Evolutionary conservation across 805 yeast genomes (phyloP).

Genomic region (Ascoidea rubescens): DNA sequence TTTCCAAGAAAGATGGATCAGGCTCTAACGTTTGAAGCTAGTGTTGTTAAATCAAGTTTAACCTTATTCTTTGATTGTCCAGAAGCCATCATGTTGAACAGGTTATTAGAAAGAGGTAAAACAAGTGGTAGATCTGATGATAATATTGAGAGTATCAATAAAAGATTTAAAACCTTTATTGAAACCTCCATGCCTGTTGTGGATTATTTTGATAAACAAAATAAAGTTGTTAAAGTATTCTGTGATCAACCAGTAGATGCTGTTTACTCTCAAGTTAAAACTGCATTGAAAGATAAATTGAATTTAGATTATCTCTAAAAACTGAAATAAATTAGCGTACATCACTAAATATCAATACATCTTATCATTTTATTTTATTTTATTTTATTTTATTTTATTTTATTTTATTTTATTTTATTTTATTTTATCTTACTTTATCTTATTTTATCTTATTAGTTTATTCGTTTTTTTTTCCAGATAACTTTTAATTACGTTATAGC

Average conservation of each 20-base stretch:
- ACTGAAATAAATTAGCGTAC: background rate
- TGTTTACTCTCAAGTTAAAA: slow-evolving; percentile 58
- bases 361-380: too few species aligned
- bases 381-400: too few species aligned
- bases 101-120: slow-evolving; percentile 83
- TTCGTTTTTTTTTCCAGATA: too few species aligned
- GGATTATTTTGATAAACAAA: slow-evolving; percentile 59
- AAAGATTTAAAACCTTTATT: slow-evolving; percentile 74
- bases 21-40: slow-evolving; percentile 81
- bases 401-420: too few species aligned
- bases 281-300: slow-evolving; percentile 38
- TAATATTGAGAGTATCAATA: slow-evolving; percentile 78
- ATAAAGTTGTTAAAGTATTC: slow-evolving; percentile 60
- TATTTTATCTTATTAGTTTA: too few species aligned
- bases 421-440: too few species aligned
- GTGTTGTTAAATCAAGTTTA: slow-evolving; percentile 55
- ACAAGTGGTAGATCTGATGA: slow-evolving; percentile 93
- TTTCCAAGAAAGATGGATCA: slow-evolving; percentile 99
- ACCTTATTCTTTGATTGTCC: slow-evolving; percentile 74
- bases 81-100: slow-evolving; percentile 66
- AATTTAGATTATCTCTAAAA: slow-evolving; percentile 1
- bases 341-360: too few species aligned
- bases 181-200: slow-evolving; percentile 94
- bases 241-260: slow-evolving; percentile 74
- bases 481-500: too few species aligned